Conservation (phyloP, 176 grass and related monocot species). For the Dactylis glomerata region DNA sequence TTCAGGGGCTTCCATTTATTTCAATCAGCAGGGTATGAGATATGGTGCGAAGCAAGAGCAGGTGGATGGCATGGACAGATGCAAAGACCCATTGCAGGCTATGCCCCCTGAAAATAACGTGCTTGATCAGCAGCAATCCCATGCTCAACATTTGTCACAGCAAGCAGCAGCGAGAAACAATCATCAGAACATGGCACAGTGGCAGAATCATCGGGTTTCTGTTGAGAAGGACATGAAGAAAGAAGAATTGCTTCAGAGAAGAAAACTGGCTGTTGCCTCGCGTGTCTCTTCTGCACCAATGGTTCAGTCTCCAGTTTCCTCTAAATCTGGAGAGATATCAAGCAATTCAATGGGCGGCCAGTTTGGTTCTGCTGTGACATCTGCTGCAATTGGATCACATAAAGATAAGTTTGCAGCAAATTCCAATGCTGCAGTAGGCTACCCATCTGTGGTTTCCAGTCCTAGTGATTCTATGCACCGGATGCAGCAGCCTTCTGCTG, state of each 20-base stretch:
- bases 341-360: conserved; percentile 89
- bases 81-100: conserved; percentile 52
- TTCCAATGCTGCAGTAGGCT: conserved; percentile 60
- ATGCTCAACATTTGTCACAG: conserved; percentile 47
- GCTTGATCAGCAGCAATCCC: conserved; percentile 53
- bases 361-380: conserved; percentile 65
- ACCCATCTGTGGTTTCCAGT: conserved; percentile 64
- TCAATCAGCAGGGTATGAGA: conserved; percentile 64
- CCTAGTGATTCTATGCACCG: conserved; percentile 82
- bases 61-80: conserved; percentile 54
- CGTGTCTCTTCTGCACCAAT: conserved; percentile 64
- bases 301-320: conserved; percentile 93
- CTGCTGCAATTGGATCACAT: conserved; percentile 66
- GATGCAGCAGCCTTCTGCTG: conserved; percentile 57
- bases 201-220: conserved; percentile 50
- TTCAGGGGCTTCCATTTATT: conserved; percentile 63
- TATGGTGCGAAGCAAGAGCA: conserved; percentile 75
- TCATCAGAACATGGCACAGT: conserved; percentile 43
- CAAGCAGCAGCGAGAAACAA: conserved; percentile 53
- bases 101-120: conserved; percentile 53
- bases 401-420: conserved; percentile 84
- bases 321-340: conserved; percentile 93
- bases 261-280: conserved; percentile 56
- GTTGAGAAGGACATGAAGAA: conserved; percentile 74
- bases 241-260: conserved; percentile 74